These are phyloP conservation scores for Fusarium sp. DNA, from an alignment of 2,329 filamentous ascomycete species.

Conservation along the genomic window DNA sequence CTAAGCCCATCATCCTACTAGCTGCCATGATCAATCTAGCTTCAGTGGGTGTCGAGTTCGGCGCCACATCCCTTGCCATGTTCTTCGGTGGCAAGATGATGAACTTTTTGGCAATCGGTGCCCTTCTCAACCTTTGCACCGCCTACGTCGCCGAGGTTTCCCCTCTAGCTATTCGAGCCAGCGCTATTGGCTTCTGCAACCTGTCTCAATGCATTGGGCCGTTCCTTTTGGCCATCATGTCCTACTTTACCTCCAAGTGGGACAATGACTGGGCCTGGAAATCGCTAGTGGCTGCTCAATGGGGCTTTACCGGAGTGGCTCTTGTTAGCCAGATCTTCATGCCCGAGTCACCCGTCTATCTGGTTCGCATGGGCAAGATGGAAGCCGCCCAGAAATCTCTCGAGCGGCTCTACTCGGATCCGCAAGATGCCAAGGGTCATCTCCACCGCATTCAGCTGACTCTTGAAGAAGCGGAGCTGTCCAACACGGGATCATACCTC, in stretches of 20 bases:
- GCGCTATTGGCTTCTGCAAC: constrained; percentile 52
- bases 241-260: constrained; percentile 52
- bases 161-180: constrained; percentile 53
- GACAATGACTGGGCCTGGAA: constrained; percentile 56
- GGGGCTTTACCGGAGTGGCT: constrained; percentile 53
- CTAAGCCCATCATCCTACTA: constrained; percentile 36
- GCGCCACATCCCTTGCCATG: constrained; percentile 45
- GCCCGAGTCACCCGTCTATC: constrained; percentile 63
- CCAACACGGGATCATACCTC: constrained; percentile 50
- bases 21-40: constrained; percentile 42
- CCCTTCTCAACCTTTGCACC: constrained; percentile 53
- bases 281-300: constrained; percentile 55
- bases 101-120: constrained; percentile 49
- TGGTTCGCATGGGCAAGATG: constrained; percentile 56
- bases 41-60: constrained; percentile 48
- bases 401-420: constrained; percentile 58
- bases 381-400: constrained; percentile 59
- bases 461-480: constrained; percentile 54
- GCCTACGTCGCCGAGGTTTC: constrained; percentile 54
- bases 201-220: constrained; percentile 55
- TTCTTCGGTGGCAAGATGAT: constrained; percentile 48
- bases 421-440: constrained; percentile 52
- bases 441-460: constrained; percentile 61
- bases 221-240: constrained; percentile 53
- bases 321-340: constrained; percentile 52